phyloP scores from a whole-genome alignment of 441 rosid genomes.

The Cnidoscolus chayamansa region DNA sequence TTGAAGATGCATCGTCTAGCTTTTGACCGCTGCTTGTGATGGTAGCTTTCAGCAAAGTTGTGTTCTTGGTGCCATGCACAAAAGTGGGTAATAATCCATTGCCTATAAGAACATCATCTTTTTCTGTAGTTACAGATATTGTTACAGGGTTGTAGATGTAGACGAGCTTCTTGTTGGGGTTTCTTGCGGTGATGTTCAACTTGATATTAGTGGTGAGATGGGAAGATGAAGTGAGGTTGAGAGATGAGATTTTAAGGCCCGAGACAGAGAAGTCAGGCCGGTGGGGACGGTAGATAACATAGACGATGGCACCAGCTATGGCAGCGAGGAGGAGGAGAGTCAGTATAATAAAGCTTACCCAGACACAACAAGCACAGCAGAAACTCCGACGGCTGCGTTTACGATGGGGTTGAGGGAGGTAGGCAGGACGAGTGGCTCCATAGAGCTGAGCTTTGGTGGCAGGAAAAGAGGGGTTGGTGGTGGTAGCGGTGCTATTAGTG shows the following conservation, averaged over 20 bases:
- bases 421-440: slow-evolving; percentile 65
- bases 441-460: slow-evolving; percentile 69
- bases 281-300: slow-evolving; percentile 79
- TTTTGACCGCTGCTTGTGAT: slow-evolving; percentile 31
- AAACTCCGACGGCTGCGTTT: slow-evolving; percentile 48
- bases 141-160: slow-evolving; percentile 48
- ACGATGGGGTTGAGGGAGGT: slow-evolving; percentile 61
- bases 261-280: slow-evolving; percentile 69
- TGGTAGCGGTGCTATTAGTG: slow-evolving; percentile 30
- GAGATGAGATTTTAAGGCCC: slow-evolving; percentile 47
- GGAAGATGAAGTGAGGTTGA: slow-evolving; percentile 56
- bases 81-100: slow-evolving; percentile 48
- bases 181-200: slow-evolving; percentile 59
- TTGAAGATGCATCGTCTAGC: slow-evolving; percentile 47
- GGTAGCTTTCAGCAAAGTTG: slow-evolving; percentile 48
- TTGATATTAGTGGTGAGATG: slow-evolving; percentile 50
- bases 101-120: slow-evolving; percentile 47
- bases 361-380: slow-evolving; percentile 62
- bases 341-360: slow-evolving; percentile 51
- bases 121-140: slow-evolving; percentile 36
- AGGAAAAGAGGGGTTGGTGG: slow-evolving; percentile 50
- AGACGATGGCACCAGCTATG: slow-evolving; percentile 47
- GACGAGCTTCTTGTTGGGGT: slow-evolving; percentile 73
- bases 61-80: slow-evolving; percentile 63
- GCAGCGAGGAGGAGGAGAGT: slow-evolving; percentile 47